Percentiles rank a stretch among this genome's conserved stretches.
Evolutionary conservation across 345 rosid species (phyloP).

Genomic region (Odontarrhena argentea): DNA sequence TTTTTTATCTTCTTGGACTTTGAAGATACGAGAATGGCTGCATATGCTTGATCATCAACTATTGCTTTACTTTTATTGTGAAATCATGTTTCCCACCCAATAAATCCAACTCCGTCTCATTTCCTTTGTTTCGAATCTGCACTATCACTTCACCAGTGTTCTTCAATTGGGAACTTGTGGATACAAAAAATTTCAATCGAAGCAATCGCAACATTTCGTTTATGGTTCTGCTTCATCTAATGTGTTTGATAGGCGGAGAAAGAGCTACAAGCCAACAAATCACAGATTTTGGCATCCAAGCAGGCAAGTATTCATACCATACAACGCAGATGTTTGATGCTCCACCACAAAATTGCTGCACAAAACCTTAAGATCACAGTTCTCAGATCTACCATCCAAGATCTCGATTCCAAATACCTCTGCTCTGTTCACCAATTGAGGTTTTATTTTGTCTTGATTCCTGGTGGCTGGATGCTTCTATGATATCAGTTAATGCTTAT

Average conservation of each 20-base stretch:
- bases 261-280: conserved; percentile 56
- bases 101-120: background rate
- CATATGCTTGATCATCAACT: conserved; percentile 6
- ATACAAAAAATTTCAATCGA: background rate
- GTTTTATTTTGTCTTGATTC: conserved; percentile 29
- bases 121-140: background rate
- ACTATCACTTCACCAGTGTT: background rate
- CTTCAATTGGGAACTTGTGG: background rate
- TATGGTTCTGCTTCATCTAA: conserved; percentile 1
- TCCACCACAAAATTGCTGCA: conserved; percentile 54
- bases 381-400: conserved; percentile 53
- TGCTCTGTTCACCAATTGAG: conserved; percentile 42
- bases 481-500: background rate
- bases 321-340: conserved; percentile 62
- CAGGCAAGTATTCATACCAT: conserved; percentile 42
- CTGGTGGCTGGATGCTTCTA: background rate
- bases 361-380: conserved; percentile 58
- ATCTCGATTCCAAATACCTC: conserved; percentile 47
- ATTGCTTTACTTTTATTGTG: background rate
- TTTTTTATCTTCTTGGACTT: background rate
- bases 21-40: background rate
- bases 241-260: conserved; percentile 58
- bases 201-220: background rate
- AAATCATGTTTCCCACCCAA: conserved; percentile 2
- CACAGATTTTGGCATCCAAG: conserved; percentile 52